Base-by-base conservation (phyloP, 2,329 filamentous ascomycete species). In the Ceratocystis diversiconidia region DNA sequence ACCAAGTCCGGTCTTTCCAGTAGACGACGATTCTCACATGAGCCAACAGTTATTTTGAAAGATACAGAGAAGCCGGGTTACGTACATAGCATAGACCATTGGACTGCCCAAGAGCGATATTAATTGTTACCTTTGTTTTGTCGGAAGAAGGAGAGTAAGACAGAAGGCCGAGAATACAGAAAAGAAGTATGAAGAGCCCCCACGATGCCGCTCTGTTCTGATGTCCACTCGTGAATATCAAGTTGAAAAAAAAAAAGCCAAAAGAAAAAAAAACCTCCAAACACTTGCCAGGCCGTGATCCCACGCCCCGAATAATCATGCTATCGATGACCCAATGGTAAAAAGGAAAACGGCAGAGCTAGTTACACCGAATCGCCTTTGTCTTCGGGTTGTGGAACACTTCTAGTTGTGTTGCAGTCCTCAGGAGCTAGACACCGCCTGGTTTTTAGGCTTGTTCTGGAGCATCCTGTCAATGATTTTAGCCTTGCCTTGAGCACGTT, bases 381-480 rank as follows among this genome's bases (percentile, higher is more conserved):
- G 32, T 36, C 8, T 10, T 36, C 8, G 32, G 32, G 32, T 36
- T 36, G 32, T 36, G 32, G 32, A 41, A 41, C 36, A 41, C 3
- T 41, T 41, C 36, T 41, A 41, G 12, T 15, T 15, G 36, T 12
- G 12, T 41, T 41, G 36, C 41, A 8, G 22, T 36, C 43, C 48
- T 67, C 57, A 65, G n/a, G 44, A 63, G 70, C 52, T 66, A 71
- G 25, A 65, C 60, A 22, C 59, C 50, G 5, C 12, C 17, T 17
- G 10, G 19, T 8, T 52, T 19, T 52, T 17, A 2, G 63, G 62
- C 67, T 63, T 69, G 71, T 79, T 79, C 0, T 78, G 78, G 1
- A 81, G 72, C 70, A 89, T 85, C 68, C 86, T 86, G 74, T 94
- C 88, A 57, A 97, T 85, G 60, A 99, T 82, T 75, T 92, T 95